Conservation (phyloP, 768 basidiomycete species). For the Trametes meyenii region DNA sequence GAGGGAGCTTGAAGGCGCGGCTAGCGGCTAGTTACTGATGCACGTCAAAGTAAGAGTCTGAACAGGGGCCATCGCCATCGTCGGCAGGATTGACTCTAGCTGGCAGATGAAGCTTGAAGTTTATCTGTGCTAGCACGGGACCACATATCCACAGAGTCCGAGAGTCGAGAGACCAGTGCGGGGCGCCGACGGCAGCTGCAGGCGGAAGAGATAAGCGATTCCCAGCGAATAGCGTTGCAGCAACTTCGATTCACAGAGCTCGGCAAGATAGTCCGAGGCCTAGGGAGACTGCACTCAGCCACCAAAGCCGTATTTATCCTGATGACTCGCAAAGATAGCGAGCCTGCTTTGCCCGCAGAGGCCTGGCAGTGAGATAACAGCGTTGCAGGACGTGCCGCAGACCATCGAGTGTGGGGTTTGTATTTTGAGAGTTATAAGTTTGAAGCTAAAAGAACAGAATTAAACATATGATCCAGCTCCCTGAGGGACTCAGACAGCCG, state of each 20-base stretch:
- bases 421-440: too few species aligned
- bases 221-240: neutral
- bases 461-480: too few species aligned
- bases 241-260: neutral
- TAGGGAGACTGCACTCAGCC: too few species aligned
- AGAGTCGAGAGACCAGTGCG: neutral
- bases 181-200: conserved; percentile 1
- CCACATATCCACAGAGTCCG: neutral
- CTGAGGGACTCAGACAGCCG: too few species aligned
- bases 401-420: too few species aligned
- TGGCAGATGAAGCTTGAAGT: neutral
- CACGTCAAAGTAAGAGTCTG: neutral
- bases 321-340: too few species aligned
- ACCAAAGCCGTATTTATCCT: too few species aligned
- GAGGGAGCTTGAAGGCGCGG: neutral
- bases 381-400: too few species aligned
- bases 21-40: neutral
- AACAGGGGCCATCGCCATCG: neutral
- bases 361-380: neutral
- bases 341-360: neutral
- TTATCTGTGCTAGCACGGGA: neutral
- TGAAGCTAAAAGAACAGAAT: too few species aligned
- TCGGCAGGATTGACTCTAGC: neutral
- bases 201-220: neutral
- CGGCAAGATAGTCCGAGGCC: neutral